Evolutionary conservation across 129 eudicot species (phyloP).

Genomic region (Helianthus annuus): HanXRQr2.0-SUNRISE NC_035446.2:133272051-133272550

Average conservation of each 20-base stretch:
- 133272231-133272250: conserved; percentile 54
- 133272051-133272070: conserved; percentile 21
- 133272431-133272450: conserved; percentile 42
- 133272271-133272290: conserved; percentile 46
- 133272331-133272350: conserved; percentile 42
- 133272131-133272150: conserved; percentile 60
- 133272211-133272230: conserved; percentile 50
- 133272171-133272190: conserved; percentile 59
- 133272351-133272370: conserved; percentile 54
- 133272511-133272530: conserved; percentile 46
- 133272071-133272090: conserved; percentile 34
- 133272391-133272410: conserved; percentile 45
- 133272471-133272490: conserved; percentile 48
- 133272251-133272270: conserved; percentile 61
- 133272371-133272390: conserved; percentile 52
- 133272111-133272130: conserved; percentile 47
- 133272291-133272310: conserved; percentile 58
- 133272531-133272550: conserved; percentile 35
- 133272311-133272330: conserved; percentile 48
- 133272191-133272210: conserved; percentile 50
- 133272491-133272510: conserved; percentile 44
- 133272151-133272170: conserved; percentile 51
- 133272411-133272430: conserved; percentile 49
- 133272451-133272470: conserved; percentile 40
- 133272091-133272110: conserved; percentile 28